Percentiles rank a stretch among this genome's conserved stretches.
These are phyloP conservation scores for Hypoxylon rickii DNA, from an alignment of 495 filamentous ascomycete genomes.

Conservation along the genomic window DNA sequence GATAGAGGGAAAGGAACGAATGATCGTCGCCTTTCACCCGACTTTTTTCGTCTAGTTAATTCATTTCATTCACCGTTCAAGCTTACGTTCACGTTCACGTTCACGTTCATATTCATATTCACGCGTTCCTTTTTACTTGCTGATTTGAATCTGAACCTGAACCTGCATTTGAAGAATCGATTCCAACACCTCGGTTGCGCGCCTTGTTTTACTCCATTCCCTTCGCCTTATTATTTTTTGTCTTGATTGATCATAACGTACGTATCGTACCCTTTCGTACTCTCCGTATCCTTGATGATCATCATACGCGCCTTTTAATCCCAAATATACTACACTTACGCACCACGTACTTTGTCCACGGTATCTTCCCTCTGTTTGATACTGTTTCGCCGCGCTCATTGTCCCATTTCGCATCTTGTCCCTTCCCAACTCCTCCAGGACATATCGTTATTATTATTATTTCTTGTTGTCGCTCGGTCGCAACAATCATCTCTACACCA, in stretches of 20 bases:
- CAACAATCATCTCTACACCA: slow-evolving; percentile 22
- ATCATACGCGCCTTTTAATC: slow-evolving; percentile 32
- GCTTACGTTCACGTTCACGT: too few species aligned
- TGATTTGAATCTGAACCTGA: too few species aligned
- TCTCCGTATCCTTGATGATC: slow-evolving; percentile 18
- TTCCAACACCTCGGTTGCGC: slow-evolving; percentile 37
- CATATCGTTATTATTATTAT: slow-evolving; percentile 39
- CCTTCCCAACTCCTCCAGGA: slow-evolving; percentile 14
- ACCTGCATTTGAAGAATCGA: too few species aligned
- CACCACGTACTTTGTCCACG: slow-evolving; percentile 4
- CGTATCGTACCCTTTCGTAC: neutral
- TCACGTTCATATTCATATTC: too few species aligned
- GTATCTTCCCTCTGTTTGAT: neutral
- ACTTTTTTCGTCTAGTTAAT: slow-evolving; percentile 12
- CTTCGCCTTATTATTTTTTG: slow-evolving; percentile 35
- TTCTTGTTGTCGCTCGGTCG: slow-evolving; percentile 38
- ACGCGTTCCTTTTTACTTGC: neutral
- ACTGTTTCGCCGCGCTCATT: slow-evolving; percentile 24
- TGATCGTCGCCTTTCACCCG: slow-evolving; percentile 27
- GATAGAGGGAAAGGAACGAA: slow-evolving; percentile 12
- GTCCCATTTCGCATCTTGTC: slow-evolving; percentile 14
- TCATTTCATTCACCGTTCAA: neutral
- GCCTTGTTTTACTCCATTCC: slow-evolving; percentile 20
- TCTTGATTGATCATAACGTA: slow-evolving; percentile 31
- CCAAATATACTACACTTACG: too few species aligned